Conservation (phyloP, 1,139 yeast species). For the Pichia cactophila region DNA sequence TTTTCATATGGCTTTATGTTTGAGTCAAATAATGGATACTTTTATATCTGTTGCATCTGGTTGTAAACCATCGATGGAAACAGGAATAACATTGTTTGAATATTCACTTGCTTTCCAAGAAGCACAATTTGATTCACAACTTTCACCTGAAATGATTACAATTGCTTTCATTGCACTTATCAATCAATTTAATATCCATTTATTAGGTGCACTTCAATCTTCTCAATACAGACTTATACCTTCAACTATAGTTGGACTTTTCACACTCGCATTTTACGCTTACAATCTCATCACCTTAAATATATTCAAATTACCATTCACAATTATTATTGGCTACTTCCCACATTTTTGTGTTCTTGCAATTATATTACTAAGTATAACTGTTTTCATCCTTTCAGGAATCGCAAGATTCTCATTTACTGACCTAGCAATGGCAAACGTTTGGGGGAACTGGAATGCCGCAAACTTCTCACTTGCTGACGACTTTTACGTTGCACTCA, state of each 20-base stretch:
- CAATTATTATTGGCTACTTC: conserved; percentile 46
- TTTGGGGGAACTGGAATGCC: conserved; percentile 36
- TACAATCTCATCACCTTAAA: conserved; percentile 30
- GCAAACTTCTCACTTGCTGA: conserved; percentile 39
- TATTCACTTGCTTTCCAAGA: conserved; percentile 71
- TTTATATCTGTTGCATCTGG: conserved; percentile 58
- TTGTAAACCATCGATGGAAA: conserved; percentile 50
- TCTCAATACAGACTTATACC: conserved; percentile 54
- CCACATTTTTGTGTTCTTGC: conserved; percentile 53
- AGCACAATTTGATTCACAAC: conserved; percentile 35
- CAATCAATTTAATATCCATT: conserved; percentile 51
- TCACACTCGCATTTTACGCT: conserved; percentile 35
- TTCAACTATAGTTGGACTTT: conserved; percentile 47
- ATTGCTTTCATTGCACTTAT: conserved; percentile 45
- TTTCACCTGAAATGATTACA: conserved; percentile 43
- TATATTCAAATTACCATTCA: conserved; percentile 43
- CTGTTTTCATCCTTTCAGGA: conserved; percentile 48
- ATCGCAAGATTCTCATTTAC: conserved; percentile 50
- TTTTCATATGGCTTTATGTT: conserved; percentile 51
- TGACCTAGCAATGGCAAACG: conserved; percentile 43
- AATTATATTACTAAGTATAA: conserved; percentile 43
- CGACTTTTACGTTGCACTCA: conserved; percentile 58
- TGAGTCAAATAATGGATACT: conserved; percentile 64
- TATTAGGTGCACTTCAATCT: conserved; percentile 46
- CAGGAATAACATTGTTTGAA: conserved; percentile 67